A percentile compares a stretch with the other conserved stretches of the same genome.
Evolutionary conservation across 1,139 yeast species (phyloP).

Genomic region (Zygotorulaspora mrakii): DNA sequence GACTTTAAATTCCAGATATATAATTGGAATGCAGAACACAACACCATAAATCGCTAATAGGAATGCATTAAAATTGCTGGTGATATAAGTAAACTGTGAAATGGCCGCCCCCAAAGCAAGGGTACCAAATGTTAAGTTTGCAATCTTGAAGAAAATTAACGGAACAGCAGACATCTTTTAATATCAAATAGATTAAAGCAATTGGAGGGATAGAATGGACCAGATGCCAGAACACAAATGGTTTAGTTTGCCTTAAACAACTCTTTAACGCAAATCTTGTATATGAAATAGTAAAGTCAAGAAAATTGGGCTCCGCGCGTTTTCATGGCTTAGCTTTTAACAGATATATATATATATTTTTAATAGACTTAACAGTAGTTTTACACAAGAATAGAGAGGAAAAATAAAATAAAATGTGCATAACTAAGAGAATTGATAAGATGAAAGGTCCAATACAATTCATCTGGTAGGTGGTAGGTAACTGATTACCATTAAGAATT

Average conservation of each 20-base stretch:
- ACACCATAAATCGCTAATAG: slow-evolving; percentile 38
- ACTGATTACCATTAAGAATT: not conserved
- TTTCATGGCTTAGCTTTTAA: too few species aligned
- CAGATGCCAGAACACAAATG: too few species aligned
- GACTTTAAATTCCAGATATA: slow-evolving; percentile 57
- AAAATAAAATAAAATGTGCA: not conserved
- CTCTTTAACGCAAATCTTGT: too few species aligned
- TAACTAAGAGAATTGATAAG: slow-evolving; percentile 1
- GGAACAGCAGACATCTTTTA: slow-evolving; percentile 20
- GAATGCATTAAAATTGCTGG: slow-evolving; percentile 21
- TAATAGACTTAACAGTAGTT: too few species aligned
- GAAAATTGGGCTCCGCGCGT: too few species aligned
- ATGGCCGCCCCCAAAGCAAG: slow-evolving; percentile 49
- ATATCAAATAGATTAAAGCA: too few species aligned
- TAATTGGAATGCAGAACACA: slow-evolving; percentile 58
- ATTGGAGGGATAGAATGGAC: not conserved
- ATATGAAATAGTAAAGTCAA: too few species aligned
- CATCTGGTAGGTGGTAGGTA: not conserved
- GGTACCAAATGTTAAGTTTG: slow-evolving; percentile 59
- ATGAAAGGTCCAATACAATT: not conserved
- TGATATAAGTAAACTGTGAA: slow-evolving; percentile 21
- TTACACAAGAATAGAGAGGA: not conserved
- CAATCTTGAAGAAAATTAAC: slow-evolving; percentile 47
- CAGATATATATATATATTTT: too few species aligned
- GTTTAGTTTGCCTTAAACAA: too few species aligned